These are phyloP conservation scores for Arthrobotrys musiformis DNA, from an alignment of 2,329 filamentous ascomycete genomes.

Conservation along the genomic window DNA sequence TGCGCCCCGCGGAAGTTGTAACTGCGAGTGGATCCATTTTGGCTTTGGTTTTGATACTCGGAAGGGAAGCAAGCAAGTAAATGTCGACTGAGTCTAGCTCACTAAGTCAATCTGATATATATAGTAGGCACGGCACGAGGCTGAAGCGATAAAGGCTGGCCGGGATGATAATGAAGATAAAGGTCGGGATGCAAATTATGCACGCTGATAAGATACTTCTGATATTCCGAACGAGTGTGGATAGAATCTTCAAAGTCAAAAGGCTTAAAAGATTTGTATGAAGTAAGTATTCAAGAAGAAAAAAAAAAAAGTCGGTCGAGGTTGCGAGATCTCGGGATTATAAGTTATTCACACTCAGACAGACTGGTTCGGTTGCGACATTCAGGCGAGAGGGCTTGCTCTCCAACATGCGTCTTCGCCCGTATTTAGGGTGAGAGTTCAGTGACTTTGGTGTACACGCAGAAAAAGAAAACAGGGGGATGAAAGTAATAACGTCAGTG, in stretches of 20 bases:
- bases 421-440: slow-evolving; percentile 46
- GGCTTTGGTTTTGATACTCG: slow-evolving; percentile 20
- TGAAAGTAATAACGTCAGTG: slow-evolving; percentile 54
- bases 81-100: slow-evolving; percentile 4
- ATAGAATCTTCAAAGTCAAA: slow-evolving; percentile 23
- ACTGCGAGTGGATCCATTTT: slow-evolving; percentile 59
- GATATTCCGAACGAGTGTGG: slow-evolving; percentile 33
- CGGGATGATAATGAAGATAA: not conserved
- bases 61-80: not conserved
- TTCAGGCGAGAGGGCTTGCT: slow-evolving; percentile 53
- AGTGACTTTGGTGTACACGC: slow-evolving; percentile 28
- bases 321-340: slow-evolving; percentile 53
- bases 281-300: slow-evolving; percentile 25
- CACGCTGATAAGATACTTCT: slow-evolving; percentile 15
- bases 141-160: not conserved
- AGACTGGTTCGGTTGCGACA: slow-evolving; percentile 55
- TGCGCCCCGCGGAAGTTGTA: slow-evolving; percentile 59
- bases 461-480: slow-evolving; percentile 16
- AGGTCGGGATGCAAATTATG: slow-evolving; percentile 11
- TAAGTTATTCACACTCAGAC: slow-evolving; percentile 38
- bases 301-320: slow-evolving; percentile 11
- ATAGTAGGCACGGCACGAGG: not conserved
- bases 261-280: slow-evolving; percentile 22
- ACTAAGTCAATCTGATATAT: not conserved
- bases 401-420: slow-evolving; percentile 42